A percentile compares a stretch with the other conserved stretches of the same genome.
phyloP scores from a whole-genome alignment of 257 asterid genomes.

The Gardenia jasminoides region DNA sequence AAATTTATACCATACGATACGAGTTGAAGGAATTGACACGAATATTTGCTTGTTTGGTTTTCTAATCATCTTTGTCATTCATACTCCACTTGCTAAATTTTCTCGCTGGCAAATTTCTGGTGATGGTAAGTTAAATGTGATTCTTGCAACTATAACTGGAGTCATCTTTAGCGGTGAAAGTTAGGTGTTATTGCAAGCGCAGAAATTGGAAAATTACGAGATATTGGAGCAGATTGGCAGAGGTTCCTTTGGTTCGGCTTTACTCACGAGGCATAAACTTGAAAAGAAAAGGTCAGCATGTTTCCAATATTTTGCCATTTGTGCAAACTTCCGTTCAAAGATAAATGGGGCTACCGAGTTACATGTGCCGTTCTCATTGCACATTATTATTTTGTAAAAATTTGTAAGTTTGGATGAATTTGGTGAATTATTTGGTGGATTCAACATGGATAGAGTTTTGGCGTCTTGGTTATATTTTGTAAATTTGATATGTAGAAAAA shows the following conservation, averaged over 20 bases:
- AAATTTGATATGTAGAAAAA: too few relatives aligned
- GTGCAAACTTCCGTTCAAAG: background rate
- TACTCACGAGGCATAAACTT: slow-evolving; percentile 88
- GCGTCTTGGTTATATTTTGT: too few relatives aligned
- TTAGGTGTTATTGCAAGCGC: slow-evolving; percentile 6
- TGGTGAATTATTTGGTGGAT: too few relatives aligned
- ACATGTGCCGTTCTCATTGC: background rate
- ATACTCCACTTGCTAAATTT: background rate
- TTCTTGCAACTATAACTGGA: too few relatives aligned
- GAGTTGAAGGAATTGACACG: background rate
- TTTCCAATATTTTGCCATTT: background rate
- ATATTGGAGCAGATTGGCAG: slow-evolving; percentile 91
- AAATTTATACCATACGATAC: too few relatives aligned
- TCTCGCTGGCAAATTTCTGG: background rate
- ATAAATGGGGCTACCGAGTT: background rate
- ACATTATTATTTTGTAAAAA: too few relatives aligned
- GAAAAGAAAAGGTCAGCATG: slow-evolving; percentile 85
- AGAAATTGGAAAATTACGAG: slow-evolving; percentile 78
- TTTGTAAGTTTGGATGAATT: too few relatives aligned
- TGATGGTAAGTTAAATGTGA: background rate
- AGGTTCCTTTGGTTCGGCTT: slow-evolving; percentile 96
- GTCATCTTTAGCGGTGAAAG: too few relatives aligned
- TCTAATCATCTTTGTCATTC: background rate
- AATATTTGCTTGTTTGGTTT: background rate
- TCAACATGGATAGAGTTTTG: too few relatives aligned